Evolutionary conservation across 306 rosid species (phyloP).

Genomic region (Quercus cerris): DNA sequence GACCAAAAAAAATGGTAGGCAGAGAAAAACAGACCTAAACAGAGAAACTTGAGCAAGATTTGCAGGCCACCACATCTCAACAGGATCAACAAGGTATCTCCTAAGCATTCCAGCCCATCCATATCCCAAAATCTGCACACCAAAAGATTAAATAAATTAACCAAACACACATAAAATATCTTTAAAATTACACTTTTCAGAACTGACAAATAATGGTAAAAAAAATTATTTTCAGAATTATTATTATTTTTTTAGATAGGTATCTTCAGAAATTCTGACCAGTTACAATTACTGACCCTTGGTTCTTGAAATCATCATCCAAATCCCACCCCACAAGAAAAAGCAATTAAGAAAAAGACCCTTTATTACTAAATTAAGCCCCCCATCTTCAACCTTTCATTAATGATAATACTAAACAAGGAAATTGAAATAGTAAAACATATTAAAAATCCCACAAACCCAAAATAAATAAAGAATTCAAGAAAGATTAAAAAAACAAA

Average conservation of each 20-base stretch:
- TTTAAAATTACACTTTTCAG: neutral
- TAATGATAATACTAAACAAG: neutral
- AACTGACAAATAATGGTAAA: neutral
- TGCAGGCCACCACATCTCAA: slow-evolving; percentile 99
- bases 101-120: slow-evolving; percentile 99
- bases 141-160: neutral
- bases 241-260: too few relatives aligned
- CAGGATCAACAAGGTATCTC: slow-evolving; percentile 90
- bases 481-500: neutral
- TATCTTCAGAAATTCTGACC: neutral
- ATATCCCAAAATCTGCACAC: slow-evolving; percentile 85
- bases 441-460: neutral
- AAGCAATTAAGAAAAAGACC: neutral
- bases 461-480: neutral
- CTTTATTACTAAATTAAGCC: neutral
- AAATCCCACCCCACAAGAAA: neutral
- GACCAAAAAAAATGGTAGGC: neutral
- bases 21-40: slow-evolving; percentile 58
- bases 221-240: neutral
- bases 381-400: neutral
- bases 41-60: slow-evolving; percentile 98
- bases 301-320: neutral
- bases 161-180: neutral
- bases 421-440: neutral
- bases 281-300: neutral